Evolutionary conservation across 1,284 basidiomycete genomes (phyloP).

Genomic region (Amylostereum chailletii): DNA sequence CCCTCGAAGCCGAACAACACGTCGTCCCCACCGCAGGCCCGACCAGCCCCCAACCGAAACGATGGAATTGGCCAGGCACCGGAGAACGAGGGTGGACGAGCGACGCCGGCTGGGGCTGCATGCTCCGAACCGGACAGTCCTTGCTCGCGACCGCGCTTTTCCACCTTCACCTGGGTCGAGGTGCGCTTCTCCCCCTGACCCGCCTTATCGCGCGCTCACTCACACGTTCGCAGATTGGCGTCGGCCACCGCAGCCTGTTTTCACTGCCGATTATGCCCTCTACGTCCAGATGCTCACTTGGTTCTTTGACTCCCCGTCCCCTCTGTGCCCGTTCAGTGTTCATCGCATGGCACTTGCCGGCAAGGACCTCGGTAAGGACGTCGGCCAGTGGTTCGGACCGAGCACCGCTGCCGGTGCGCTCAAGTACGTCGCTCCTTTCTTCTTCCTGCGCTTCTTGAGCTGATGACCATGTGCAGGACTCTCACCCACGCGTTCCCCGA

Average conservation of each 20-base stretch:
- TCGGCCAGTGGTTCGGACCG: slow-evolving; percentile 97
- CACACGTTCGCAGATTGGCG: slow-evolving; percentile 62
- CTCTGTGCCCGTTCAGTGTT: slow-evolving; percentile 89
- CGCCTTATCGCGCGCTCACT: slow-evolving; percentile 4
- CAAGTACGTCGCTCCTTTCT: slow-evolving; percentile 43
- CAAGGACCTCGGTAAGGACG: slow-evolving; percentile 90
- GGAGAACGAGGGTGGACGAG: slow-evolving; percentile 81
- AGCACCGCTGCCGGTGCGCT: slow-evolving; percentile 95
- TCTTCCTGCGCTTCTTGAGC: background rate
- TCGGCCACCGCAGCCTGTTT: slow-evolving; percentile 51
- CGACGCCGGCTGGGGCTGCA: slow-evolving; percentile 97
- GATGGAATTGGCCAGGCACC: slow-evolving; percentile 40
- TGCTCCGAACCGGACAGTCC: slow-evolving; percentile 92
- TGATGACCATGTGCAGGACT: slow-evolving; percentile 33
- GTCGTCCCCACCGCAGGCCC: slow-evolving; percentile 21
- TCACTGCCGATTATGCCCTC: slow-evolving; percentile 53
- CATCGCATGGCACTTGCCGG: slow-evolving; percentile 95
- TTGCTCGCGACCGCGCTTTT: slow-evolving; percentile 85
- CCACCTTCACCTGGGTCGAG: slow-evolving; percentile 78
- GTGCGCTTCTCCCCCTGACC: slow-evolving; percentile 27
- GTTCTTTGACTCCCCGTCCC: slow-evolving; percentile 90
- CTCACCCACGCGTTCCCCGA: slow-evolving; percentile 78
- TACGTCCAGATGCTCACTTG: slow-evolving; percentile 89
- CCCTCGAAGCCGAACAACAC: slow-evolving; percentile 28
- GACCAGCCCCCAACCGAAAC: slow-evolving; percentile 29